These are phyloP conservation scores for Alternaria consortialis DNA, from an alignment of 2,329 filamentous ascomycete species.

Conservation along the genomic window DNA sequence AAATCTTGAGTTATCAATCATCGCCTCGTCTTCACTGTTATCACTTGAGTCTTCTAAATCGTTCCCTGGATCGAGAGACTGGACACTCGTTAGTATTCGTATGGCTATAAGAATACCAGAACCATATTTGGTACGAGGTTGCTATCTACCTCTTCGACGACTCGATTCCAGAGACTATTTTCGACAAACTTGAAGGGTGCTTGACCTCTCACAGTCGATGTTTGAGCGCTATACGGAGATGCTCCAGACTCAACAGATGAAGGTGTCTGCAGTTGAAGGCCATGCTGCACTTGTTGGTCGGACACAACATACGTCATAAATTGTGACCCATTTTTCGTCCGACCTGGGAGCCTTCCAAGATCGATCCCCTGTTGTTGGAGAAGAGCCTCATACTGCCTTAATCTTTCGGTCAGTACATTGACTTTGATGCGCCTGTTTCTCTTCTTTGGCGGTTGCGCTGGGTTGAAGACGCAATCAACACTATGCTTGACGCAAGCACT, in stretches of 20 bases:
- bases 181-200: not conserved
- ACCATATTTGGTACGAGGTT: not conserved
- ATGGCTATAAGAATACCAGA: not conserved
- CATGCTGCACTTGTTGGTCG: slow-evolving; percentile 16
- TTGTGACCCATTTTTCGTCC: not conserved
- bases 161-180: not conserved
- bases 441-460: slow-evolving; percentile 14
- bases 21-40: slow-evolving; percentile 65
- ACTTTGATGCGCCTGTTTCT: slow-evolving; percentile 14
- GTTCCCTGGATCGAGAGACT: slow-evolving; percentile 13
- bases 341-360: not conserved
- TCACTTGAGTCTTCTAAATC: slow-evolving; percentile 66
- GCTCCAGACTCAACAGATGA: not conserved
- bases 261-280: slow-evolving; percentile 5
- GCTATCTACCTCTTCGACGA: not conserved
- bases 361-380: slow-evolving; percentile 29
- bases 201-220: not conserved
- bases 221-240: not conserved
- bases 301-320: not conserved
- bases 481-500: slow-evolving; percentile 29
- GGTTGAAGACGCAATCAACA: slow-evolving; percentile 28
- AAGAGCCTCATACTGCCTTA: slow-evolving; percentile 34
- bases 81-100: not conserved
- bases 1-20: slow-evolving; percentile 64
- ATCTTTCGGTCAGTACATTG: slow-evolving; percentile 24